phyloP scores from a whole-genome alignment of 1,284 basidiomycete species.

The Naganishia sp. region DNA sequence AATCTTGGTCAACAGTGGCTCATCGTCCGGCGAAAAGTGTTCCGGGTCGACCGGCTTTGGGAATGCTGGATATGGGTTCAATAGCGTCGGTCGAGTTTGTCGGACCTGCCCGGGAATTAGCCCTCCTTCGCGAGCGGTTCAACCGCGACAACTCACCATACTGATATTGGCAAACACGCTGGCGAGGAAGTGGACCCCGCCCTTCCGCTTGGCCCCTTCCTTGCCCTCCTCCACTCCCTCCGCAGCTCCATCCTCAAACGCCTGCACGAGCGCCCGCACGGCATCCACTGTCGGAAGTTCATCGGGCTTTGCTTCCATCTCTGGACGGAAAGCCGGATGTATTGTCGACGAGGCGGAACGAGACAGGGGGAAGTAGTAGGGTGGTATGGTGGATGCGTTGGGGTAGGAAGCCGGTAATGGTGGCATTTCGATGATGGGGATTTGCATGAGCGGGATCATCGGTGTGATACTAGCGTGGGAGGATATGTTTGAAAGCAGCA shows the following conservation, averaged over 20 bases:
- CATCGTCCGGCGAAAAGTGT: constrained; percentile 51
- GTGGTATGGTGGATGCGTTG: constrained; percentile 54
- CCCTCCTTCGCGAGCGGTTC: neutral
- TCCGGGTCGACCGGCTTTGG: constrained; percentile 42
- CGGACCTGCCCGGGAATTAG: constrained; percentile 39
- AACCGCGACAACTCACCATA: constrained; percentile 60
- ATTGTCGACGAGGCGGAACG: constrained; percentile 66
- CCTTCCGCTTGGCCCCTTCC: constrained; percentile 60
- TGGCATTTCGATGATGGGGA: constrained; percentile 62
- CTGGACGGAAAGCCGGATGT: constrained; percentile 50
- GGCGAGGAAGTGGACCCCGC: constrained; percentile 80
- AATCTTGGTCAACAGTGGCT: constrained; percentile 79
- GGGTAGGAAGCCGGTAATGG: constrained; percentile 57
- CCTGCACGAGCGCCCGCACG: constrained; percentile 76
- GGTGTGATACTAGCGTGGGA: constrained; percentile 71
- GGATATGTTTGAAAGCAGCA: constrained; percentile 94
- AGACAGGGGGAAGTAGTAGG: constrained; percentile 71
- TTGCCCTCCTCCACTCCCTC: constrained; percentile 58
- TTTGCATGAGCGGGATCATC: constrained; percentile 66
- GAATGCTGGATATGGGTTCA: constrained; percentile 51
- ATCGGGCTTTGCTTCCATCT: constrained; percentile 57
- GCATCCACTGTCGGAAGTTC: constrained; percentile 57
- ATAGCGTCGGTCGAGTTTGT: constrained; percentile 45
- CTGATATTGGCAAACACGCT: constrained; percentile 89
- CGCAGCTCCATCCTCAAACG: constrained; percentile 74